Percentiles rank a stretch among this genome's conserved stretches.
Conservation (phyloP, 192 early-diverging fungal species). For the Backusella westeae region DNA sequence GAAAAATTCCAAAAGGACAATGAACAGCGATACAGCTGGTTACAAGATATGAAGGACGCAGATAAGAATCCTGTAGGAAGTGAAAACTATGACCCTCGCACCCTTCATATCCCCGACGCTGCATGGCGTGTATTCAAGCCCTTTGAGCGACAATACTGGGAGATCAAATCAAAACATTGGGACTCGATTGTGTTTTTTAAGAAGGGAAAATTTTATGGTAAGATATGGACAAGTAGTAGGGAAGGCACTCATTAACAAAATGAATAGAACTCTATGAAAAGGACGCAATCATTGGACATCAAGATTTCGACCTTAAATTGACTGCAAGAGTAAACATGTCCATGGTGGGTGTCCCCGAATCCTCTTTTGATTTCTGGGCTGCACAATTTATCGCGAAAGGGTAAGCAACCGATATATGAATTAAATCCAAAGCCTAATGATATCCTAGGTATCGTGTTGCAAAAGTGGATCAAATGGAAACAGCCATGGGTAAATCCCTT, state of each 20-base stretch:
- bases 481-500: constrained; percentile 89
- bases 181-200: constrained; percentile 97
- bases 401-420: constrained; percentile 29
- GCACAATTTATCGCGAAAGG: constrained; percentile 94
- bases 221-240: no score
- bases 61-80: constrained; percentile 65
- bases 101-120: constrained; percentile 74
- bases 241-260: not conserved
- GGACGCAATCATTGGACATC: constrained; percentile 95
- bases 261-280: constrained; percentile 92
- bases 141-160: constrained; percentile 99
- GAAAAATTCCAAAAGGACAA: constrained; percentile 85
- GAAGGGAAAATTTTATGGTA: constrained; percentile 95
- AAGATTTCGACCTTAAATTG: constrained; percentile 93
- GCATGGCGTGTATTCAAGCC: constrained; percentile 88
- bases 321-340: constrained; percentile 98
- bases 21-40: constrained; percentile 82
- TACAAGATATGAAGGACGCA: constrained; percentile 78
- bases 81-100: constrained; percentile 88
- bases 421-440: not conserved
- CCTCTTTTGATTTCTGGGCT: constrained; percentile 92
- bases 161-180: constrained; percentile 93
- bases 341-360: constrained; percentile 98
- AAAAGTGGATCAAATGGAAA: constrained; percentile 97
- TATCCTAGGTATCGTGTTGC: constrained; percentile 73